Conservation (phyloP, 2,329 filamentous ascomycete genomes). For the Ophiostoma sp. region DNA sequence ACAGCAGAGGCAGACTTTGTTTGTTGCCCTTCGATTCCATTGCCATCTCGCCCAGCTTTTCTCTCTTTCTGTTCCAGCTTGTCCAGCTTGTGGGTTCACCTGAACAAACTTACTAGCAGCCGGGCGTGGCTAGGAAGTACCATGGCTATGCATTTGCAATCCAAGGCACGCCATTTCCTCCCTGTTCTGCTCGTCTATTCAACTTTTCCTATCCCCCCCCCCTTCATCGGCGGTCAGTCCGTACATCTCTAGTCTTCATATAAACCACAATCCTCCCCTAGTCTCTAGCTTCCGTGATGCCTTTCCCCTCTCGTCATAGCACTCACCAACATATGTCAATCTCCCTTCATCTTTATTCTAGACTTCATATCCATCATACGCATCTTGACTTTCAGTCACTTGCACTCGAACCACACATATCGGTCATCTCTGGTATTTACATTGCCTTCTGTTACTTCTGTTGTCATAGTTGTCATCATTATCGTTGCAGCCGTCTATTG, state of each 20-base stretch:
- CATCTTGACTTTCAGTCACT: not conserved
- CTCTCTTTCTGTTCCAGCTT: not conserved
- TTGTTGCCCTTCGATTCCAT: not conserved
- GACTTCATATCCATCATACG: not conserved
- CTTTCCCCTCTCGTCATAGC: not conserved
- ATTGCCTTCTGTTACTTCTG: not conserved
- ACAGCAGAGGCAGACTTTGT: not conserved
- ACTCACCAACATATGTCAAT: not conserved
- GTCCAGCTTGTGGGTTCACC: not conserved
- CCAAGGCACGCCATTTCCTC: not conserved
- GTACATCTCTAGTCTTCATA: not conserved
- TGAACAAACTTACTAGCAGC: not conserved
- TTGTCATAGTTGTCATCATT: not conserved
- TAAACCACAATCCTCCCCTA: constrained; percentile 1
- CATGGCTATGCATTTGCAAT: constrained; percentile 5
- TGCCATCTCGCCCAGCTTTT: not conserved
- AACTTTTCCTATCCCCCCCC: not conserved
- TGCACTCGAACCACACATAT: not conserved
- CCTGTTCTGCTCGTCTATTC: not conserved
- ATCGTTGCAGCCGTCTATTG: not conserved
- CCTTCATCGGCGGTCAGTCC: not conserved
- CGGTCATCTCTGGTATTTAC: not conserved
- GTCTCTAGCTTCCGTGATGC: constrained; percentile 11
- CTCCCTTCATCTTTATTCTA: not conserved
- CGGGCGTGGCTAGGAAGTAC: not conserved